Conservation (phyloP, 192 early-diverging fungal genomes). For the Backusella westeae region DNA sequence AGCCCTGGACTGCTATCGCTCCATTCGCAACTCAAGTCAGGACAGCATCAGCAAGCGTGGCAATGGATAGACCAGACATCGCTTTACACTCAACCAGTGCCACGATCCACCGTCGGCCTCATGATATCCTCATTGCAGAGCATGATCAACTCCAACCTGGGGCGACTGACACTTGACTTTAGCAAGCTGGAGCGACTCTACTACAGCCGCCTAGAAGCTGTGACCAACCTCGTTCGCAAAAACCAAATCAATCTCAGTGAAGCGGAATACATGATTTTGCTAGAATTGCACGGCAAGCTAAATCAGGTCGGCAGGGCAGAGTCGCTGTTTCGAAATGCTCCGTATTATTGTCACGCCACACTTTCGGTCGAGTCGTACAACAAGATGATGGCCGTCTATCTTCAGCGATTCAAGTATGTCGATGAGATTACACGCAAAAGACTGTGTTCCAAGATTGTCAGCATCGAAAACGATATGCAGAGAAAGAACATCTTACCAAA, state of each 20-base stretch:
- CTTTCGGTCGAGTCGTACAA: constrained; percentile 10
- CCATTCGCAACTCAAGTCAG: neutral
- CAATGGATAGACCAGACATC: neutral
- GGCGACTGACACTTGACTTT: neutral
- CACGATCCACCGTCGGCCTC: neutral
- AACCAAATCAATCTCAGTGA: neutral
- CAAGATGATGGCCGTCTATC: constrained; percentile 6
- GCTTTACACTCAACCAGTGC: neutral
- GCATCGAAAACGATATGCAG: neutral
- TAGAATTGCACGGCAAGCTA: constrained; percentile 13
- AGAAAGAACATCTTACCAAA: neutral
- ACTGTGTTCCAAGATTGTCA: constrained; percentile 2
- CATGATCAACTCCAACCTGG: neutral
- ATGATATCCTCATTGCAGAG: neutral
- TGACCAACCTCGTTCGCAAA: neutral
- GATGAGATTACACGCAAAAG: neutral
- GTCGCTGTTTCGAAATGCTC: constrained; percentile 12
- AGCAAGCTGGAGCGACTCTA: neutral
- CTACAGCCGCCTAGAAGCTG: neutral
- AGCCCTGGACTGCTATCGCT: constrained; percentile 3
- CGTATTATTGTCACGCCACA: neutral
- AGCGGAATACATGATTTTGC: neutral
- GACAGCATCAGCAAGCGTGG: constrained; percentile 8
- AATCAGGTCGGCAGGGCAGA: constrained; percentile 7
- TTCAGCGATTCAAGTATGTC: constrained; percentile 3